Evolutionary conservation across 352 stramenopile genomes (phyloP), one percentile per base, ranked within the genome.

Genomic region (Phytopythium cucurbitacearum): DNA sequence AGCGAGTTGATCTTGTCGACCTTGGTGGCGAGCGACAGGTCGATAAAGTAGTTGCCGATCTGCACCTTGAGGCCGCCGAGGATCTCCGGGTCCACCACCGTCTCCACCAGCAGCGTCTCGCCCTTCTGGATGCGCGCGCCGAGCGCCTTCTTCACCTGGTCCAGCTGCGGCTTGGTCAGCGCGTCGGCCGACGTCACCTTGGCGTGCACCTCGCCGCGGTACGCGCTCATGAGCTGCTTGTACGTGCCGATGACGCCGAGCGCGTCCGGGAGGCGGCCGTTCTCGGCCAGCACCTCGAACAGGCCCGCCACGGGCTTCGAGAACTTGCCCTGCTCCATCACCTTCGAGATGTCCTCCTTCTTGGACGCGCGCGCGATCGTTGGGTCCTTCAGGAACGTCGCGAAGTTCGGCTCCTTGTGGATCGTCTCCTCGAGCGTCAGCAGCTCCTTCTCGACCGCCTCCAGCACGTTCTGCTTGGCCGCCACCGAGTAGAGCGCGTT

Each of bases 1-100:
- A 91, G 78, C 66, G 69, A 85, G 72, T 95, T 86, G 70, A 95
- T 93, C 80, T 97, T 96, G 64, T 98, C 93, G 74, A 98, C 98
- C 76, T 96, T 94, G 59, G 85, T 97, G 47, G 86, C 85, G 48
- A 98, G 82, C 65, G 91, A 98, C 64, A 98, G 70, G 78, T 98
- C 95, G 65, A 98, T 97, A 76, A 98, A 98, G 81, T 97, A 95
- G 79, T 98, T 97, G 63, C 94, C 95, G 73, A 98, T 98, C 79
- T 98, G 93, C 60, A 98, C 92, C 80, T 98, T 97, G 56, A 98
- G 85, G 60, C 95, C 95, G 37, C 95, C 95, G 58, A 98, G 68
- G 67, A 98, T 98, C 57, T 85, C 81, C 11, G 94, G 91, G 84
- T 98, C 90, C 35, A 98, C 91, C 44, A 97, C 78, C 34, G 82